Percentiles rank a stretch among this genome's conserved stretches.
Conservation (phyloP, 164 flowering plant genomes). For the Nymphaea thermarum region DNA sequence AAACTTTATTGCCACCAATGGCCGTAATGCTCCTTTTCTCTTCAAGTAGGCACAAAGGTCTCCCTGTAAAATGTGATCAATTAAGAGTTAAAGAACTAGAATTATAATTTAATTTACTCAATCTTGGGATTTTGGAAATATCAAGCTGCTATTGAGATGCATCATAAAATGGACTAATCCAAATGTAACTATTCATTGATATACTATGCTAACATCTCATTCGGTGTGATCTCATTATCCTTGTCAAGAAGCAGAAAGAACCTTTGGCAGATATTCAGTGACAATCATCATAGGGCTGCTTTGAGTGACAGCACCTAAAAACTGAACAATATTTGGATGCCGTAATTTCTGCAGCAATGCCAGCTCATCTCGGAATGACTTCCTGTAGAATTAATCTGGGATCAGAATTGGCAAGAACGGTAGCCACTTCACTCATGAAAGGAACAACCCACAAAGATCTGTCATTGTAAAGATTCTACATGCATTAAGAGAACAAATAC, state of each 20-base stretch:
- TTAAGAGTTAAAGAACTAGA: neutral
- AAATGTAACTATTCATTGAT: no score
- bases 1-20: constrained; percentile 45
- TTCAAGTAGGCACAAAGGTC: constrained; percentile 57
- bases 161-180: no score
- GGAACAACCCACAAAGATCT: neutral
- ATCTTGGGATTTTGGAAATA: no score
- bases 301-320: constrained; percentile 94
- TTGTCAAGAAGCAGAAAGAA: constrained; percentile 6
- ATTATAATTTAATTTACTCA: no score
- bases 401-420: neutral
- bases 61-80: constrained; percentile 41
- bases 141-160: no score
- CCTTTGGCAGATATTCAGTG: constrained; percentile 90
- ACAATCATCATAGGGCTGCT: constrained; percentile 98
- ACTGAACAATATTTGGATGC: constrained; percentile 94
- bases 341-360: constrained; percentile 70
- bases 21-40: constrained; percentile 50
- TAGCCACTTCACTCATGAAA: neutral
- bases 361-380: constrained; percentile 81
- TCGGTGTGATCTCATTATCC: neutral
- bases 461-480: neutral
- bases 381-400: constrained; percentile 26
- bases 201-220: no score
- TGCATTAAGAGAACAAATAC: neutral